Evolutionary conservation across 345 rosid species (phyloP), one percentile per base, ranked within the genome.

Genomic region (Bruguiera gymnorhiza): DNA sequence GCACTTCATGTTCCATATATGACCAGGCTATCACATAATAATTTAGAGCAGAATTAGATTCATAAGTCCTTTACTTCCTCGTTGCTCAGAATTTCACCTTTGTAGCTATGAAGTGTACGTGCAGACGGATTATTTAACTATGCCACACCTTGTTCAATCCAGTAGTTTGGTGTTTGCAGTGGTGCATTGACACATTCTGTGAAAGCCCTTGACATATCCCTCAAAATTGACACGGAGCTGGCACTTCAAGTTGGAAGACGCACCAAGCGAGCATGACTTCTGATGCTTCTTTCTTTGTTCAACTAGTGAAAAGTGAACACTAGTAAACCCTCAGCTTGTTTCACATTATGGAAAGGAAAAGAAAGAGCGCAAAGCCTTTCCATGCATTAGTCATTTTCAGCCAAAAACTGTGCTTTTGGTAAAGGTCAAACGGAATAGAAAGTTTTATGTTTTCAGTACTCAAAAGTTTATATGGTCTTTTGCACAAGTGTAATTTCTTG

Each of bases 141-240:
- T 30, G 37, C 37, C 32, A 57, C 1, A 6, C 53, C 37, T 62
- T 56, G 19, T 53, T 52, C 26, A 31, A 60, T 23, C 15, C 19
- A 57, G 21, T 37, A 34, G 23, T 32, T 69, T 60, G 30, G 54
- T 70, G 36, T 68, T 79, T 81, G 81, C 86, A 95, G 98, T 21
- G 99, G 97, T 7, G 97, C 96, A 21, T 73, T 95, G 65, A 95
- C 99, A 1, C 97, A 95, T 82, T 95, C 97, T 8, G 98, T 95
- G 0, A 89, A 85, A 81, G 98, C 97, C 1, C 87, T 95, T 15
- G 98, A 95, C 63, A 87, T 95, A 76, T 95, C 97, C 62, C 89
- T 92, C 72, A 92, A 95, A 81, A 90, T 95, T 7, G 99, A 92
- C 63, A 90, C 88, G 34, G 98, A 92, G 63, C 83, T 95, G 78